Evolutionary conservation across 2,329 filamentous ascomycete genomes (phyloP).

Genomic region (Sarocladiaceae sp.): DNA sequence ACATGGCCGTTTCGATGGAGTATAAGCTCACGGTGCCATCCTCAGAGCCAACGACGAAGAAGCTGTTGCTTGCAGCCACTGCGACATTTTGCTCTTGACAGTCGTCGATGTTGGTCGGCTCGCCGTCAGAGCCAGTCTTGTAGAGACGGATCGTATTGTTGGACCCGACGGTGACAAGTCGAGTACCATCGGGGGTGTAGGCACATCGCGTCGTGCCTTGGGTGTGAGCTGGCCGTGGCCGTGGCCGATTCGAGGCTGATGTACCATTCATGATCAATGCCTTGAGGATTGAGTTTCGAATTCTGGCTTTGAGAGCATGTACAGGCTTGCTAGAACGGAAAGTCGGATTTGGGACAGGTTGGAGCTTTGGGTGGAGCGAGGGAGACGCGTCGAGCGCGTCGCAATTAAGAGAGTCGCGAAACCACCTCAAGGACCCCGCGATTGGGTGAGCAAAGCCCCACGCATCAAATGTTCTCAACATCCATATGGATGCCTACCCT

Average conservation of each 20-base stretch:
- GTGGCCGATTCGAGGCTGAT: conserved; percentile 33
- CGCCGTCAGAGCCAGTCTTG: conserved; percentile 83
- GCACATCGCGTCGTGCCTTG: conserved; percentile 79
- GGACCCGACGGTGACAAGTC: conserved; percentile 83
- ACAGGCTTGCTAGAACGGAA: conserved; percentile 6
- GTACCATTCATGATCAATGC: conserved; percentile 30
- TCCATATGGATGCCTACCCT: conserved; percentile 9
- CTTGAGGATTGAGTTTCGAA: no score
- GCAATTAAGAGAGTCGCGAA: conserved; percentile 25
- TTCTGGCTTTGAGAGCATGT: no score
- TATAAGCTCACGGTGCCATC: conserved; percentile 96
- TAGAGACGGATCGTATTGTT: conserved; percentile 94
- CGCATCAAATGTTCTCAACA: conserved; percentile 1
- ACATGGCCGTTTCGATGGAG: conserved; percentile 64
- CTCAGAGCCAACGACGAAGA: conserved; percentile 85
- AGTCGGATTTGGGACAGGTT: background rate
- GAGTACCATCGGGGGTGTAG: conserved; percentile 83
- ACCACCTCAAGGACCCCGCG: conserved; percentile 20
- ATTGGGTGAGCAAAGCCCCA: conserved; percentile 1
- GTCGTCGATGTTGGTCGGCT: conserved; percentile 88
- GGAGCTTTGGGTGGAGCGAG: conserved; percentile 1
- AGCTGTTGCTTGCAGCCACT: conserved; percentile 69
- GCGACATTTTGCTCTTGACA: conserved; percentile 80
- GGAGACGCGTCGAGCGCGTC: conserved; percentile 25
- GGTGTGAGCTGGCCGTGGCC: conserved; percentile 68